A percentile compares a stretch with the other conserved stretches of the same genome.
These are phyloP conservation scores for Trichoderma hamatum DNA, from an alignment of 2,329 filamentous ascomycete species.

Conservation along the genomic window DNA sequence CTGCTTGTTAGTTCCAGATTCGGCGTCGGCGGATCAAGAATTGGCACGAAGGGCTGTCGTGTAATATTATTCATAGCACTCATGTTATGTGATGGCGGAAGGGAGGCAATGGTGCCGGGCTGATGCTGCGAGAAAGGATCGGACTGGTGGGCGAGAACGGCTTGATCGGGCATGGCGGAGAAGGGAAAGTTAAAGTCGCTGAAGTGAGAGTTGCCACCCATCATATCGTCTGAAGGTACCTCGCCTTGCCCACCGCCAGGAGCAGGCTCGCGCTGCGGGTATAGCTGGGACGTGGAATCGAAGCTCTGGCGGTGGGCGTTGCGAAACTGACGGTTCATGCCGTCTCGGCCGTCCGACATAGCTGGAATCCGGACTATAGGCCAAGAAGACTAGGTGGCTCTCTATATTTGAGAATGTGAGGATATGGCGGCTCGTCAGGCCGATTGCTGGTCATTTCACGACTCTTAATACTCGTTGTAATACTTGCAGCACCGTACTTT, in stretches of 20 bases:
- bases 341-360: constrained; percentile 39
- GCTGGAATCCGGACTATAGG: constrained; percentile 25
- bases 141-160: constrained; percentile 32
- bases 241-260: constrained; percentile 32
- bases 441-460: constrained; percentile 23
- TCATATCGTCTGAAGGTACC: constrained; percentile 38
- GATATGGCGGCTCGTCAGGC: neutral
- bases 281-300: constrained; percentile 35
- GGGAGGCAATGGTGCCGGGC: constrained; percentile 30
- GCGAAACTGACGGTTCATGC: constrained; percentile 37
- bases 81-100: constrained; percentile 30
- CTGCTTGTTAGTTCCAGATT: constrained; percentile 51
- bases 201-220: constrained; percentile 52
- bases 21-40: constrained; percentile 34
- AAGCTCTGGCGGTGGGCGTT: constrained; percentile 38
- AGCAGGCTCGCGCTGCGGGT: constrained; percentile 30
- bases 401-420: constrained; percentile 9
- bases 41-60: constrained; percentile 33
- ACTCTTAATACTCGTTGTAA: neutral
- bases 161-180: constrained; percentile 40
- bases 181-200: constrained; percentile 58
- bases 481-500: neutral
- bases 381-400: neutral
- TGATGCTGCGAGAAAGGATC: constrained; percentile 44
- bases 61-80: constrained; percentile 29